These are phyloP conservation scores for Ministeria vibrans DNA, from an alignment of 78 protist genomes.

Conservation along the genomic window DNA sequence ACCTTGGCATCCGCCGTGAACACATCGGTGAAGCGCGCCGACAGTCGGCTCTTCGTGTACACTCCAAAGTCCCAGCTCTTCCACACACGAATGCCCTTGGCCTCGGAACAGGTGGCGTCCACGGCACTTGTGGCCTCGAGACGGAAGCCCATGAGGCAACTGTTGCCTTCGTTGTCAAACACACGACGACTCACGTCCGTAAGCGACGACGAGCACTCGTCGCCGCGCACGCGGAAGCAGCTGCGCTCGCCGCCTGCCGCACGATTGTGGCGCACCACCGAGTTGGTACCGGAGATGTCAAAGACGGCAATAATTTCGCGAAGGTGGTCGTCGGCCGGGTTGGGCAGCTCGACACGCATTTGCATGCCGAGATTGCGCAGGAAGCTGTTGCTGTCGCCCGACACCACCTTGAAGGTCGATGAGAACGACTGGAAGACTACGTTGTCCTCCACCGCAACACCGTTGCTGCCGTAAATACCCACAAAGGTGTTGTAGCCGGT, in stretches of 20 bases:
- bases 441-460: background rate
- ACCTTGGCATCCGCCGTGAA: background rate
- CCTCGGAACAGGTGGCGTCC: background rate
- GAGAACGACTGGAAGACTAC: background rate
- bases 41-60: background rate
- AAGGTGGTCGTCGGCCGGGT: background rate
- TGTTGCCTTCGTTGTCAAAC: background rate
- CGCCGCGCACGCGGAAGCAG: constrained; percentile 1
- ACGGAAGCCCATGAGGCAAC: background rate
- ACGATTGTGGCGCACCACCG: background rate
- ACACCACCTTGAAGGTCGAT: background rate
- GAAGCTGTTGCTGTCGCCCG: background rate
- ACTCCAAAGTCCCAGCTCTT: background rate
- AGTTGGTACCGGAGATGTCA: background rate
- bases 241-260: background rate
- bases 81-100: background rate
- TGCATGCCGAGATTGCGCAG: background rate
- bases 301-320: background rate
- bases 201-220: background rate
- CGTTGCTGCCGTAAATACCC: background rate
- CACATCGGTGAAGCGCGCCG: background rate
- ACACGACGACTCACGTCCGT: background rate
- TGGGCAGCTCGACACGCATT: background rate
- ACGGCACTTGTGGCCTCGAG: background rate
- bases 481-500: background rate